These are phyloP conservation scores for Podospora australis DNA, from an alignment of 495 filamentous ascomycete species.

Conservation along the genomic window DNA sequence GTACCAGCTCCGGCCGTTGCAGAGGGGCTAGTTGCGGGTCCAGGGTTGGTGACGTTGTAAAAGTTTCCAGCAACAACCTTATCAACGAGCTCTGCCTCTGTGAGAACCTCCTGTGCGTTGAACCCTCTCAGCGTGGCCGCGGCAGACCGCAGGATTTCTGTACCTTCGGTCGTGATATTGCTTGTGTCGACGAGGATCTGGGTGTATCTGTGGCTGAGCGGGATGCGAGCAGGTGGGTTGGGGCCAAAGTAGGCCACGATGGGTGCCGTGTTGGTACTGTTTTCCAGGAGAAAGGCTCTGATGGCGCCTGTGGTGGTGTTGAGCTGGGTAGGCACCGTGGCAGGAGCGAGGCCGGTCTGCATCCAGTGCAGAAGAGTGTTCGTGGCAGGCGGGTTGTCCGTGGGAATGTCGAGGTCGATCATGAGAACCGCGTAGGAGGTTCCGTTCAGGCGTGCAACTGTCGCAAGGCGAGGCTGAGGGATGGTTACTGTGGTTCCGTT, in stretches of 20 bases:
- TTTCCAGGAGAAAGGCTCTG: slow-evolving; percentile 29
- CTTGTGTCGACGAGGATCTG: slow-evolving; percentile 37
- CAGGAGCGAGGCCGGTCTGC: slow-evolving; percentile 34
- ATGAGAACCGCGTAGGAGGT: slow-evolving; percentile 33
- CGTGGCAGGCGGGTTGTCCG: slow-evolving; percentile 28
- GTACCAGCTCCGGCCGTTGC: background rate
- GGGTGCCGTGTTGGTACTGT: slow-evolving; percentile 18
- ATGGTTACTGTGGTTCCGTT: slow-evolving; percentile 7
- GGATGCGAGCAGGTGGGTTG: slow-evolving; percentile 33
- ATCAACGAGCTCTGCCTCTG: slow-evolving; percentile 23
- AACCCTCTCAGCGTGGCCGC: slow-evolving; percentile 28
- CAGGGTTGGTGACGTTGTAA: slow-evolving; percentile 40
- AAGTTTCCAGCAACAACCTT: slow-evolving; percentile 38
- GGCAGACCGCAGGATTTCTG: slow-evolving; percentile 22
- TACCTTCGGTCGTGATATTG: slow-evolving; percentile 15
- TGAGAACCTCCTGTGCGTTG: slow-evolving; percentile 22
- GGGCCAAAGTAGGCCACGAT: slow-evolving; percentile 31
- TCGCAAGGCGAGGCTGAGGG: slow-evolving; percentile 18
- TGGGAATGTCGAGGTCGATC: slow-evolving; percentile 41
- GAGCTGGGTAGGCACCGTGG: slow-evolving; percentile 21
- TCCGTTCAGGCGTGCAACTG: slow-evolving; percentile 20
- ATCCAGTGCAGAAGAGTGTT: slow-evolving; percentile 39
- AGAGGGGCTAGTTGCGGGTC: slow-evolving; percentile 18
- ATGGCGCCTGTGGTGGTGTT: slow-evolving; percentile 24
- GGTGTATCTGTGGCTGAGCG: slow-evolving; percentile 38